Percentiles rank a stretch among this genome's conserved stretches.
phyloP scores from a whole-genome alignment of 768 basidiomycete genomes.

The Hebeloma cylindrosporum region DNA sequence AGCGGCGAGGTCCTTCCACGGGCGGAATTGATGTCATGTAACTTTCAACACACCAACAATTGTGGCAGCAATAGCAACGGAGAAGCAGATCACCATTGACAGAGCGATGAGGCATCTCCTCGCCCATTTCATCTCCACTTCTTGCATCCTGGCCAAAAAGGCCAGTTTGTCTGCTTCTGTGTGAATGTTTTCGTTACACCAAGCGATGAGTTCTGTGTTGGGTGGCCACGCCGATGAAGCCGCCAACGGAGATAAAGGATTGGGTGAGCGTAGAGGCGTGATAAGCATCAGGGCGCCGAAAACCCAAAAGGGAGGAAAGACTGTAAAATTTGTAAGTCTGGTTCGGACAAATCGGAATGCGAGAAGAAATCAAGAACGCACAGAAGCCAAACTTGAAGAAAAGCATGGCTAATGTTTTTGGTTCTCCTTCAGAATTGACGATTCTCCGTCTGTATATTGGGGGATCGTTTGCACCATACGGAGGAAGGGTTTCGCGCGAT shows the following conservation, averaged over 20 bases:
- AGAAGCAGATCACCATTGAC: constrained; percentile 5
- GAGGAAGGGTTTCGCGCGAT: constrained; percentile 16
- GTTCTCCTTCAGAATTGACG: constrained; percentile 10
- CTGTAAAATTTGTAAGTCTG: neutral
- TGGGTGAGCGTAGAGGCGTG: constrained; percentile 11
- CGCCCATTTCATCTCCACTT: constrained; percentile 19
- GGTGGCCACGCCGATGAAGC: constrained; percentile 11
- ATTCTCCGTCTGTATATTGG: constrained; percentile 15
- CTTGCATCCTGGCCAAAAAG: constrained; percentile 12
- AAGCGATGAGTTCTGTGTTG: constrained; percentile 10
- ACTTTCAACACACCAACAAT: constrained; percentile 17
- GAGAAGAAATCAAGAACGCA: neutral
- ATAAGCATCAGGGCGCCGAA: constrained; percentile 18
- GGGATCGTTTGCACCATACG: constrained; percentile 19
- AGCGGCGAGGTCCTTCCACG: too few species aligned
- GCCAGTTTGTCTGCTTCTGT: constrained; percentile 16
- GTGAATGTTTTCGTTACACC: constrained; percentile 16
- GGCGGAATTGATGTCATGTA: neutral
- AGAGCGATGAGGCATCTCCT: constrained; percentile 16
- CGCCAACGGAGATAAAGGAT: constrained; percentile 10
- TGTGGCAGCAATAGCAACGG: constrained; percentile 14
- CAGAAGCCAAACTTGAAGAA: constrained; percentile 22
- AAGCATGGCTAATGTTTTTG: constrained; percentile 15
- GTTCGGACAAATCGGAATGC: neutral
- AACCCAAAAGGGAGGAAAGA: constrained; percentile 21